Evolutionary conservation across 768 basidiomycete genomes (phyloP).

Genomic region (Xerocomus potaroensis): DNA sequence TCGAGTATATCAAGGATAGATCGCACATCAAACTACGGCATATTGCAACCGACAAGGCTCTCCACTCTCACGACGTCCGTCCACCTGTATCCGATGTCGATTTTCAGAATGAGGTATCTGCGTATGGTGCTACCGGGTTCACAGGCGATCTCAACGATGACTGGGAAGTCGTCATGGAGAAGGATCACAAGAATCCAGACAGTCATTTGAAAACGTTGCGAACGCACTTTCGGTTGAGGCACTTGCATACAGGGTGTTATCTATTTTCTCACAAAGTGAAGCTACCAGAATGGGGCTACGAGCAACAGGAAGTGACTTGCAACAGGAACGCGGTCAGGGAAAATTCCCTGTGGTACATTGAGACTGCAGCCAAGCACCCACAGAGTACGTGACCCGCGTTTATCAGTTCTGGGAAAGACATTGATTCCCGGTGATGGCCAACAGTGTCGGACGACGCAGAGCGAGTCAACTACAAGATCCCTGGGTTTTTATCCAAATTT

Average conservation of each 20-base stretch:
- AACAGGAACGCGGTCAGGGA: slow-evolving; percentile 91
- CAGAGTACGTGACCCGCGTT: slow-evolving; percentile 46
- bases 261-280: slow-evolving; percentile 98
- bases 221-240: slow-evolving; percentile 78
- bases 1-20: slow-evolving; percentile 61
- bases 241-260: slow-evolving; percentile 88
- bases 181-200: slow-evolving; percentile 56
- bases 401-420: background rate
- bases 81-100: slow-evolving; percentile 97
- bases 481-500: slow-evolving; percentile 89
- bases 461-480: slow-evolving; percentile 88
- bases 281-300: slow-evolving; percentile 94
- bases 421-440: background rate
- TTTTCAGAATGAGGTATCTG: slow-evolving; percentile 98
- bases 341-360: slow-evolving; percentile 93
- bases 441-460: slow-evolving; percentile 66
- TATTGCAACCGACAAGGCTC: slow-evolving; percentile 70
- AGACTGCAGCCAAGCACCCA: slow-evolving; percentile 70
- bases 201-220: slow-evolving; percentile 75
- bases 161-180: slow-evolving; percentile 84
- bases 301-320: slow-evolving; percentile 99
- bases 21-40: slow-evolving; percentile 81
- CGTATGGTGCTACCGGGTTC: slow-evolving; percentile 84
- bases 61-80: slow-evolving; percentile 94
- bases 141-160: slow-evolving; percentile 91